Evolutionary conservation across 2,329 filamentous ascomycete species (phyloP), one percentile per base, ranked within the genome.

Genomic region (Colletotrichum sp.): DNA sequence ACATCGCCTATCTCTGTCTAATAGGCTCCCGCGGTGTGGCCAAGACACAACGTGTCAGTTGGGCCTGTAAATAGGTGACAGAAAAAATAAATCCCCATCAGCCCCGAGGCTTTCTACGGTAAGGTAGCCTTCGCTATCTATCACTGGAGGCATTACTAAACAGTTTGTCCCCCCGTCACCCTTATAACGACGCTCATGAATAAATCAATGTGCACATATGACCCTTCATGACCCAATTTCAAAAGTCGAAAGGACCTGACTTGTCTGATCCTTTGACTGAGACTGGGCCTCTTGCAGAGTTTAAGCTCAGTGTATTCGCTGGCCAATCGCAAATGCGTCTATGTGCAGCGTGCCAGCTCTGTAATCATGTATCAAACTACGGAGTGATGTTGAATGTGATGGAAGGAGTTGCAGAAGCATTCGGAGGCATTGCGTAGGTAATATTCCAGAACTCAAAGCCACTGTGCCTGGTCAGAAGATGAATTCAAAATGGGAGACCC

Each of bases 401-500:
- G 0, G 9, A 32, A 7, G 71, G 71, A n/a, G 13, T 32, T 1
- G 79, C 82, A 6, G 72, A 78, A 34, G 80, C 82, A 15, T 78
- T 79, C 2, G 66, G 28, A 4, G 86, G 85, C 85, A 88, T 85
- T 0, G 79, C 78, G 65, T 85, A 88, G 0, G 85, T 87, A 30
- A 88, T 85, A 75, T 87, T 87, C 75, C 71, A 74, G 5, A 74
- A 70, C 16, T 74, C 71, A n/a, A 74, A 74, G 1, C 66, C 71
- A n/a, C 71, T 74, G 13, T 34, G 30, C 2, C 4, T 10, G 21
- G 28, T 69, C 3, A 73, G 71, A 15, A 12, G 24, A 16, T 15
- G 28, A 18, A 2, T 21, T 30, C 38, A 43, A 18, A n/a, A 2
- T 10, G 10, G 8, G 9, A 3, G 8, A 28, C n/a, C 3, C 12